Conservation (phyloP, 2,329 filamentous ascomycete genomes). For the Byssoonygena ceratinophila region DNA sequence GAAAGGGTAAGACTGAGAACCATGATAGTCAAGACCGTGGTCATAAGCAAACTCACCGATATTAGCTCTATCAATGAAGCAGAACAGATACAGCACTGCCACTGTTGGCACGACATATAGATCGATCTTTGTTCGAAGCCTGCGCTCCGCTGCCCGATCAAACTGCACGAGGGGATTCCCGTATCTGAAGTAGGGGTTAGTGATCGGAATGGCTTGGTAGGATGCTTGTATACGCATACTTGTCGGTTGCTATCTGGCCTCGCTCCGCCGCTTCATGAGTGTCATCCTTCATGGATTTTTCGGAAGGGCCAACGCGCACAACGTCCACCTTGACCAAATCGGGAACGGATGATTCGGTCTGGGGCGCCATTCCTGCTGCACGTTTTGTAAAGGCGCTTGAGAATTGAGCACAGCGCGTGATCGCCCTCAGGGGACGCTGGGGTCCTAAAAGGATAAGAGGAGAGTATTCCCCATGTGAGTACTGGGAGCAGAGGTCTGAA, state of each 20-base stretch:
- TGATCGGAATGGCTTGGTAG: background rate
- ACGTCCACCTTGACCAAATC: background rate
- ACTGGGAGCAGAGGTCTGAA: too few species aligned
- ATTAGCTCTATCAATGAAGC: constrained; percentile 65
- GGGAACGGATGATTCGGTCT: background rate
- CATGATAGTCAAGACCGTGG: too few species aligned
- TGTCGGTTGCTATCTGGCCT: constrained; percentile 41
- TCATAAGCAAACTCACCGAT: constrained; percentile 43
- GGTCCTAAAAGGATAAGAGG: background rate
- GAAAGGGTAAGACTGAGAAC: background rate
- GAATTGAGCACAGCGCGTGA: background rate
- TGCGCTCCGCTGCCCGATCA: constrained; percentile 48
- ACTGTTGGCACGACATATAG: constrained; percentile 56
- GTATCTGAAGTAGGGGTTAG: constrained; percentile 30
- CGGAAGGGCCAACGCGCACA: background rate
- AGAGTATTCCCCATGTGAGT: too few species aligned
- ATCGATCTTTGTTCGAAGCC: constrained; percentile 55
- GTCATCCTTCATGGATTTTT: background rate
- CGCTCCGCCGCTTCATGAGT: constrained; percentile 34
- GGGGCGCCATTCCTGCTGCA: background rate
- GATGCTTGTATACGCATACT: constrained; percentile 22
- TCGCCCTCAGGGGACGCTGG: background rate
- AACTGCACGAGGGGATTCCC: constrained; percentile 44
- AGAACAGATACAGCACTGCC: constrained; percentile 57
- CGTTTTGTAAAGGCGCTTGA: background rate